phyloP scores from a whole-genome alignment of 192 early-diverging fungal species.

The Funneliformis geosporum region DNA sequence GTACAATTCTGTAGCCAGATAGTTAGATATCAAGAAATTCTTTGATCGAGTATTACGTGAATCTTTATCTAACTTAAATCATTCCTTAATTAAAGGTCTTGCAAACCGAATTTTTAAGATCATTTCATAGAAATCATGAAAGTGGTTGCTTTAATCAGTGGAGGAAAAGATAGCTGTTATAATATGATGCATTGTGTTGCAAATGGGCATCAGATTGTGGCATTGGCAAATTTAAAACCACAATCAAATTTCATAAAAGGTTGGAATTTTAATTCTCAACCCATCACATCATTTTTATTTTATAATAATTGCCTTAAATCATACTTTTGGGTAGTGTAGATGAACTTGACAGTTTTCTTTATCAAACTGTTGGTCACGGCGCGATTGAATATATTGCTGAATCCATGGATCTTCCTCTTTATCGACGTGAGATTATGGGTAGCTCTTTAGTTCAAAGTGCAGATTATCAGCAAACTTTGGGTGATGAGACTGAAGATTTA shows the following conservation, averaged over 20 bases:
- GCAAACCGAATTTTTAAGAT: too few species aligned
- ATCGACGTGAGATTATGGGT: conserved; percentile 73
- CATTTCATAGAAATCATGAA: conserved; percentile 10
- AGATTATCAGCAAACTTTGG: conserved; percentile 65
- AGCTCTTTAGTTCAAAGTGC: conserved; percentile 60
- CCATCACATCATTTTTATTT: not conserved
- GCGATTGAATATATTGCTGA: conserved; percentile 81
- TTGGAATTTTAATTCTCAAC: conserved; percentile 20
- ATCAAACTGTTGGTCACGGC: conserved; percentile 96
- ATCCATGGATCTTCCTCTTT: conserved; percentile 86
- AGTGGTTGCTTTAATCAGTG: conserved; percentile 56
- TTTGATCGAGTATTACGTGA: not conserved
- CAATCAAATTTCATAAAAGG: conserved; percentile 61
- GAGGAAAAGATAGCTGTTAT: conserved; percentile 96
- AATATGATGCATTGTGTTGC: conserved; percentile 95
- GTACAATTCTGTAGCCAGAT: not conserved
- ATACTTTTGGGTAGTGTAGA: conserved; percentile 43
- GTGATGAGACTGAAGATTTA: conserved; percentile 97
- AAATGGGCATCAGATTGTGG: conserved; percentile 90
- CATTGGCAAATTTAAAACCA: conserved; percentile 90
- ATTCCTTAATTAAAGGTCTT: not conserved
- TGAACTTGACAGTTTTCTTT: conserved; percentile 95
- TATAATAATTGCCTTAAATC: not conserved
- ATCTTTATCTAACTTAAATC: not conserved
- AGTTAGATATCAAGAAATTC: not conserved